These are phyloP conservation scores for Salix caprea DNA, from an alignment of 345 rosid genomes.

Conservation along the genomic window DNA sequence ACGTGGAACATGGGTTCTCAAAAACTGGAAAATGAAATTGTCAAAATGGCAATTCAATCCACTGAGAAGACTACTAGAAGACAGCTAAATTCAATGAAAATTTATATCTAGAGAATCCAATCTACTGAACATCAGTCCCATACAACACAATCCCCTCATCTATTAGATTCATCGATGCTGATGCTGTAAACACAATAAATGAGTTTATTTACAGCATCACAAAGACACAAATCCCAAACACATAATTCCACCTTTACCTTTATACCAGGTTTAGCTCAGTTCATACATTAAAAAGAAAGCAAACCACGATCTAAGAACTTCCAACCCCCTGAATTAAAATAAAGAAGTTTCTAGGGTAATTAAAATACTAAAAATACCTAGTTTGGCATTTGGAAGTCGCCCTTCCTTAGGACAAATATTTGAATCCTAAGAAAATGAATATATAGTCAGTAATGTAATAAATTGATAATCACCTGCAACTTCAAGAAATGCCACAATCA, in stretches of 20 bases:
- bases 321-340: neutral
- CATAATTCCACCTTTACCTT: neutral
- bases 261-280: neutral
- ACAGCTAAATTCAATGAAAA: neutral
- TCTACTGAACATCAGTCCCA: neutral
- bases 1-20: neutral
- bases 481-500: conserved; percentile 9
- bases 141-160: neutral
- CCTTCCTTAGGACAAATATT: conserved; percentile 67
- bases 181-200: neutral
- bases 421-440: conserved; percentile 54
- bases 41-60: neutral
- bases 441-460: conserved; percentile 9
- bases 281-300: neutral
- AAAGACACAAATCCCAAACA: neutral
- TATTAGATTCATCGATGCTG: neutral
- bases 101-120: neutral
- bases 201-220: neutral
- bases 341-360: neutral
- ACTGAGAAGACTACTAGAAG: neutral
- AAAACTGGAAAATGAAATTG: neutral
- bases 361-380: conserved; percentile 40
- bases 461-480: conserved; percentile 8
- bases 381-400: conserved; percentile 83
- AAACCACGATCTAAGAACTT: neutral